Base-by-base conservation (phyloP, 306 rosid species). In the Vicia sativa region DNA sequence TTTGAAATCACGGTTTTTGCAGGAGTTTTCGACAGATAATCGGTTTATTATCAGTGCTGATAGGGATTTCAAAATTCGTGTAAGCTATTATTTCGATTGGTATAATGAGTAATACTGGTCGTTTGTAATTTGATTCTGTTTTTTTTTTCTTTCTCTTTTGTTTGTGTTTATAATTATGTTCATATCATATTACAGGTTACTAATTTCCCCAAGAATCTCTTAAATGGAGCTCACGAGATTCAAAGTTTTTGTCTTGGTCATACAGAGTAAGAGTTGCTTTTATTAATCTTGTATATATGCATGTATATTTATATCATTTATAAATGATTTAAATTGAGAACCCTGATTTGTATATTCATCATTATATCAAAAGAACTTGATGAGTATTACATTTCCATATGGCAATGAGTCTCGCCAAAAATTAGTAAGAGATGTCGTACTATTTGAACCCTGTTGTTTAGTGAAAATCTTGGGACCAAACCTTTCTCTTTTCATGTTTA, bases 181-280 rank as follows among this genome's bases (percentile, higher is more conserved):
- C 61, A 58, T 31, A 16, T 82, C 35, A 35, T 37, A 21, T 81
- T 52, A 44, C 79, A 90, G 97, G 96, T 86, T 46, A 86, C 88
- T 64, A 77, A 71, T 65, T 86, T 93, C 68, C 96, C 96, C 59
- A 82, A 67, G 31, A 85, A 88, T 28, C 91, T 88, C 8, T 66
- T 86, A 67, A 73, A 80, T 79, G 97, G 90, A 78, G 96, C 89
- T 77, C 97, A 86, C 56, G 84, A 86, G 85, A 90, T 90, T 77
- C 96, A 90, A 65, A 87, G 96, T 72, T 87, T 88, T 81, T 90
- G 92, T 76, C 96, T 93, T 59, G 96, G 95, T 77, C 99, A 93
- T 81, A 82, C 96, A 29, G 95, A 93, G 99, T 93, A 71, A 82
- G 95, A 62, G 19, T 26, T 52, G 61, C 23, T 78, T 77, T 35